Evolutionary conservation across 2,329 filamentous ascomycete species (phyloP).

Genomic region (Thelonectria olida): DNA sequence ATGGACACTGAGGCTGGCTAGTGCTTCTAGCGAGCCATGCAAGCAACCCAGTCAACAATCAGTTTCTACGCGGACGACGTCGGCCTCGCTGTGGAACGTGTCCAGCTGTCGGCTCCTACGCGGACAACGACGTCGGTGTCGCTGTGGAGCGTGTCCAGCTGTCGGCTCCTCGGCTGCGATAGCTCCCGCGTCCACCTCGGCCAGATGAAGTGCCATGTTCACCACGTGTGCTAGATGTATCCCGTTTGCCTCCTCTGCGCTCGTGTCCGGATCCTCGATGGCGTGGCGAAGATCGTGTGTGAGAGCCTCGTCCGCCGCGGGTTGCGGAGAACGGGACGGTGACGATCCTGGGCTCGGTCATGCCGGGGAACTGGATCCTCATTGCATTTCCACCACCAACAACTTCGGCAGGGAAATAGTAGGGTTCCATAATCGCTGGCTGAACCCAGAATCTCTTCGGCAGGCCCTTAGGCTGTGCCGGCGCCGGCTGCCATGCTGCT

Average conservation of each 20-base stretch:
- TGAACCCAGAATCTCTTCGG: slow-evolving; percentile 60
- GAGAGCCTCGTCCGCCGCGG: slow-evolving; percentile 44
- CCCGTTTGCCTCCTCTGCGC: slow-evolving; percentile 46
- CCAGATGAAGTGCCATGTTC: slow-evolving; percentile 37
- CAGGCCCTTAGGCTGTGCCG: slow-evolving; percentile 63
- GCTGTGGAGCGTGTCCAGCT: slow-evolving; percentile 51
- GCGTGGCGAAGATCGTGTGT: slow-evolving; percentile 39
- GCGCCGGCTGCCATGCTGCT: slow-evolving; percentile 69
- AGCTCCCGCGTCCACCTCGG: slow-evolving; percentile 51
- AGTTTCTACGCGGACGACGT: slow-evolving; percentile 18
- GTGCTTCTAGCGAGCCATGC: too few species aligned
- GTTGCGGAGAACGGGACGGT: slow-evolving; percentile 48
- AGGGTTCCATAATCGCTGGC: slow-evolving; percentile 46
- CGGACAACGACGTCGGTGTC: slow-evolving; percentile 36
- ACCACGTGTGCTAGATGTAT: slow-evolving; percentile 42
- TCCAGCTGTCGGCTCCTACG: too few species aligned
- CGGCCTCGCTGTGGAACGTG: slow-evolving; percentile 21
- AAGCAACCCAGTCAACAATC: slow-evolving; percentile 25
- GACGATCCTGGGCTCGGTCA: slow-evolving; percentile 50
- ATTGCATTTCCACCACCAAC: slow-evolving; percentile 48
- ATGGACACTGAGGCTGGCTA: too few species aligned
- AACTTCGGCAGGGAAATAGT: slow-evolving; percentile 45
- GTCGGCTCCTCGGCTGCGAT: slow-evolving; percentile 51
- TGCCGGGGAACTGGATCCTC: slow-evolving; percentile 54
- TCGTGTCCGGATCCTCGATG: slow-evolving; percentile 43